Evolutionary conservation across 331 rosid species (phyloP), one percentile per base, ranked within the genome.

Genomic region (Dryas integrifolia): DNA sequence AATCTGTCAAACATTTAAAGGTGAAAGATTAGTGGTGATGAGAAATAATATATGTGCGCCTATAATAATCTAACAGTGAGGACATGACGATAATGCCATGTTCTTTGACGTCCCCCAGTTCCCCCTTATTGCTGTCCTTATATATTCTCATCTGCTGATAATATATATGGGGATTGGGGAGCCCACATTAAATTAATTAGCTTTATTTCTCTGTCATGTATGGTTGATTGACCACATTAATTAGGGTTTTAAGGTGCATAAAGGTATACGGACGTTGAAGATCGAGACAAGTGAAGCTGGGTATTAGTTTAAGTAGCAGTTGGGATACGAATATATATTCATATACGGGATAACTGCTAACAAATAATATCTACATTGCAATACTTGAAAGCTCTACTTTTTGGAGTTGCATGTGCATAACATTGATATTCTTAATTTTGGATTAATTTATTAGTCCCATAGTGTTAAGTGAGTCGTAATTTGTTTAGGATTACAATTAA

Each of bases 301-400:
- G 67, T 1, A 24, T 71, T 71, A 71, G 50, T 57, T 71, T 45
- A 26, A 45, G 67, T 30, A 45, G 75, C 75, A 71, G 75, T 44
- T 71, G 75, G 12, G 74, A 70, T 70, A 70, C 65, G 53, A 43
- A 56, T 41, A 40, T 57, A 51, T 39, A 39, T 30, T 9, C 48
- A 44, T 44, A 44, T 44, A 4, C 7, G 46, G 10, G 46, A 71
- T 57, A 9, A 10, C 3, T 64, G 10, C 11, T 16, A 56, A 55
- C 65, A 16, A 24, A 59, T 26, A 9, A 10, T 55, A 57, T n/a
- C 39, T 61, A 1, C n/a, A 40, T 44, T 44, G 9, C 1, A 5
- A 44, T 44, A 45, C 30, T n/a, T 41, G 65, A 2, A 59, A 12
- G 21, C 9, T 40, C 8, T 62, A 40, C 6, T 41, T 38, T 30